These are phyloP conservation scores for Yamadazyma pseudoaaseri DNA, from an alignment of 1,139 yeast species.

Conservation along the genomic window DNA sequence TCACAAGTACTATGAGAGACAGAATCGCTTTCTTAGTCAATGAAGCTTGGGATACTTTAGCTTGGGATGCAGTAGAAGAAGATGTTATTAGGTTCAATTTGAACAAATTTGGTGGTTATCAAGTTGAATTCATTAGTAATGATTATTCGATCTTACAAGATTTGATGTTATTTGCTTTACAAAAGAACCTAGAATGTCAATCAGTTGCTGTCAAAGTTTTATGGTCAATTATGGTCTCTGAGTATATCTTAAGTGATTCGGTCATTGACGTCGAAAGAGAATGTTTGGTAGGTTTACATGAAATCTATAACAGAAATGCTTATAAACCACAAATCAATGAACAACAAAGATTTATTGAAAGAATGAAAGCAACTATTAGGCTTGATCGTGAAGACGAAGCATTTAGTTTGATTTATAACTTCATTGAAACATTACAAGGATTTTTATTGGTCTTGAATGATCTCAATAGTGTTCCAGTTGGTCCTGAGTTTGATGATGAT, in stretches of 20 bases:
- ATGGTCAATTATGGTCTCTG: slow-evolving; percentile 71
- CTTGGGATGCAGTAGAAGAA: slow-evolving; percentile 64
- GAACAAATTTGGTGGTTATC: slow-evolving; percentile 67
- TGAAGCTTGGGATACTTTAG: slow-evolving; percentile 72
- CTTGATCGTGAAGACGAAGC: slow-evolving; percentile 71
- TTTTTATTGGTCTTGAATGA: slow-evolving; percentile 68
- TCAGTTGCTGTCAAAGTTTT: slow-evolving; percentile 64
- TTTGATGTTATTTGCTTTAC: slow-evolving; percentile 67
- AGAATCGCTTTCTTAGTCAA: slow-evolving; percentile 56
- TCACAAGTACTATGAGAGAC: slow-evolving; percentile 64
- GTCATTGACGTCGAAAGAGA: slow-evolving; percentile 64
- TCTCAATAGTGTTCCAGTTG: slow-evolving; percentile 72
- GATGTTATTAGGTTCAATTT: slow-evolving; percentile 63
- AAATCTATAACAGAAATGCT: slow-evolving; percentile 55
- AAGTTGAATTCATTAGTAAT: slow-evolving; percentile 62
- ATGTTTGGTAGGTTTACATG: slow-evolving; percentile 61
- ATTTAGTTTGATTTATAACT: slow-evolving; percentile 47
- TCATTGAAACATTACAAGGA: slow-evolving; percentile 57
- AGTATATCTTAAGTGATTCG: slow-evolving; percentile 59
- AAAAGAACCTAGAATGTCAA: slow-evolving; percentile 63
- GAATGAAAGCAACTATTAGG: slow-evolving; percentile 51
- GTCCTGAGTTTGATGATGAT: slow-evolving; percentile 84
- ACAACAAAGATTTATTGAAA: slow-evolving; percentile 51
- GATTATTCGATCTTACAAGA: slow-evolving; percentile 63
- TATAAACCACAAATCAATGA: slow-evolving; percentile 58